phyloP scores from a whole-genome alignment of 2,329 filamentous ascomycete species.

The Arachnopeziza araneosa region DNA sequence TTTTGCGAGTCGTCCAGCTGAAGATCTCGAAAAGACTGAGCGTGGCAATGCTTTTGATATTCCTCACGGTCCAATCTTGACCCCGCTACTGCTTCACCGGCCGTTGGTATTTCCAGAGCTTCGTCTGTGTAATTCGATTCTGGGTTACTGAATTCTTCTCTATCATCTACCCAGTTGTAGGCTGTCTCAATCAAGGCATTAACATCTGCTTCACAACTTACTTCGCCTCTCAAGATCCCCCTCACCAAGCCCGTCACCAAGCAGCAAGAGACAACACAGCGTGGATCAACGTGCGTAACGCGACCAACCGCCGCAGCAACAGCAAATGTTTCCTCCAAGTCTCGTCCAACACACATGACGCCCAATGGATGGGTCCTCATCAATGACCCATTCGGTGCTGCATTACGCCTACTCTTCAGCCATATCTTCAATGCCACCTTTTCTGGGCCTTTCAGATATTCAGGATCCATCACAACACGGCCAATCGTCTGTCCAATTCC shows the following conservation, averaged over 20 bases:
- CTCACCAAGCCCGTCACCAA: constrained; percentile 43
- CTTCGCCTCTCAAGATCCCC: constrained; percentile 41
- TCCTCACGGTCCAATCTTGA: constrained; percentile 36
- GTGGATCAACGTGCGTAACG: constrained; percentile 46
- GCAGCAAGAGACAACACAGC: constrained; percentile 45
- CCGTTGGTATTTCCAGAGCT: not conserved
- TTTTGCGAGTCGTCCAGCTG: constrained; percentile 39
- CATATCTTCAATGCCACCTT: constrained; percentile 37
- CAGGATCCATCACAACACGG: constrained; percentile 35
- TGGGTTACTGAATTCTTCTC: constrained; percentile 24
- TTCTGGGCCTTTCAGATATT: constrained; percentile 37
- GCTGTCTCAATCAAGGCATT: constrained; percentile 37
- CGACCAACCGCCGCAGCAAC: constrained; percentile 37
- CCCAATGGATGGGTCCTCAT: constrained; percentile 49
- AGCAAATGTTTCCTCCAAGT: constrained; percentile 39
- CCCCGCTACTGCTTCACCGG: constrained; percentile 11
- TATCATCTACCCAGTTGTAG: constrained; percentile 33
- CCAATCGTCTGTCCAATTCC: constrained; percentile 44
- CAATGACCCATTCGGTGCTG: constrained; percentile 46
- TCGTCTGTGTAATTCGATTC: not conserved
- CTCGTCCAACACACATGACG: constrained; percentile 39
- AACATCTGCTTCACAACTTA: constrained; percentile 35
- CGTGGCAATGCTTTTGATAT: constrained; percentile 36
- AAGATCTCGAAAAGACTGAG: constrained; percentile 34
- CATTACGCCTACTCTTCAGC: constrained; percentile 34